phyloP scores from a whole-genome alignment of 1,284 basidiomycete genomes.

The Cutaneotrichosporon cavernicola region DNA sequence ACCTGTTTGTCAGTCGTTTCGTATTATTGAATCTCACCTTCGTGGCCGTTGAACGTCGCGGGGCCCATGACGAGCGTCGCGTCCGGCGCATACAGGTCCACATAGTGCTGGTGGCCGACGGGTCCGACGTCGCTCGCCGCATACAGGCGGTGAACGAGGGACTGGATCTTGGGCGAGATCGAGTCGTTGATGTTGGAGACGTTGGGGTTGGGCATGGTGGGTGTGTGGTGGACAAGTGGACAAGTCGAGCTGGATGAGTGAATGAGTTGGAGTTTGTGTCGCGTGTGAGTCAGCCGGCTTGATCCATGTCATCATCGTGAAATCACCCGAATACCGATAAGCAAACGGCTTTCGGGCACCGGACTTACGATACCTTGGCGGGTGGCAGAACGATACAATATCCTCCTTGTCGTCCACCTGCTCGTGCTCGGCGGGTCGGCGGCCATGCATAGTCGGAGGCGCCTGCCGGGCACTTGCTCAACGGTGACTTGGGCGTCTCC shows the following conservation, averaged over 20 bases:
- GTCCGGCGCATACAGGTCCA: conserved; percentile 28
- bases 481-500: neutral
- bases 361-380: neutral
- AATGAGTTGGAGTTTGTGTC: neutral
- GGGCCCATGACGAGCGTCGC: conserved; percentile 35
- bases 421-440: neutral
- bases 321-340: neutral
- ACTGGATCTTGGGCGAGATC: conserved; percentile 24
- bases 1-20: neutral
- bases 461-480: neutral
- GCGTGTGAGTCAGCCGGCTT: neutral
- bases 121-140: conserved; percentile 29
- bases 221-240: neutral
- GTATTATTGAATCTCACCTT: conserved; percentile 9
- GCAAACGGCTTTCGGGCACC: neutral
- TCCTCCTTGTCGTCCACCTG: neutral
- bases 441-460: neutral
- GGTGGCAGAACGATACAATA: neutral
- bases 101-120: conserved; percentile 29
- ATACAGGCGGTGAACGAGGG: conserved; percentile 34
- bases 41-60: conserved; percentile 26
- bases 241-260: neutral
- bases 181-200: conserved; percentile 16
- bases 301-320: neutral
- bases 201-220: conserved; percentile 14